A percentile compares a stretch with the other conserved stretches of the same genome.
Conservation (phyloP, 2,329 filamentous ascomycete species). For the Ceratocystiopsis minuta region DNA sequence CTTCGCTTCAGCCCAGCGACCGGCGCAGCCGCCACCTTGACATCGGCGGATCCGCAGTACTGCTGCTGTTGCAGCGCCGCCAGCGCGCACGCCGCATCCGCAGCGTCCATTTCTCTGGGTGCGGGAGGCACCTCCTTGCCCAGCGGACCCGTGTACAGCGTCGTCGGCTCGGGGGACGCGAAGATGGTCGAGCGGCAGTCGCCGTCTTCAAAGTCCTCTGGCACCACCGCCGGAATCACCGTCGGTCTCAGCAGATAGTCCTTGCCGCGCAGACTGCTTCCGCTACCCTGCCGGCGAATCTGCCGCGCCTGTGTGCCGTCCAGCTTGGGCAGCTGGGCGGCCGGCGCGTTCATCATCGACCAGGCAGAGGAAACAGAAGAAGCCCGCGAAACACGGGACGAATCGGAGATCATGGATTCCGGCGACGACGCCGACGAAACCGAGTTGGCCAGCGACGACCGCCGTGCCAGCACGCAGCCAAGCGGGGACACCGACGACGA, state of each 20-base stretch:
- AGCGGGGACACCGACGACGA: conserved; percentile 34
- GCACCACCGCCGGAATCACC: conserved; percentile 32
- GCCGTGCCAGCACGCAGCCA: conserved; percentile 30
- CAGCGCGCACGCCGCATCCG: conserved; percentile 39
- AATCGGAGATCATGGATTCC: conserved; percentile 49
- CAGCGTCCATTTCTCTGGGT: conserved; percentile 31
- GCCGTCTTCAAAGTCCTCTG: conserved; percentile 35
- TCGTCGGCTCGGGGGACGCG: conserved; percentile 33
- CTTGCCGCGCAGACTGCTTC: conserved; percentile 15
- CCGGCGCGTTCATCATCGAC: conserved; percentile 41
- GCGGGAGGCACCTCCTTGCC: conserved; percentile 23
- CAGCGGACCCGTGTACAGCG: conserved; percentile 30
- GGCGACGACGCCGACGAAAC: conserved; percentile 46
- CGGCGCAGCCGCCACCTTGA: conserved; percentile 17
- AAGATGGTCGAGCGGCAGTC: conserved; percentile 19
- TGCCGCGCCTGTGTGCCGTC: conserved; percentile 42
- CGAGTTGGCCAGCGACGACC: conserved; percentile 45
- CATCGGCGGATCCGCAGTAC: conserved; percentile 13
- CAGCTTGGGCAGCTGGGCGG: conserved; percentile 25
- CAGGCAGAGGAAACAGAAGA: conserved; percentile 48
- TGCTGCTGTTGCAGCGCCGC: conserved; percentile 42
- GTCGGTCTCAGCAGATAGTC: conserved; percentile 32
- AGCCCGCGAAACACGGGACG: conserved; percentile 41
- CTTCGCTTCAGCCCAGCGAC: conserved; percentile 37
- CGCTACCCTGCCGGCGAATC: conserved; percentile 11